Evolutionary conservation across 371 early-diverging fungal species (phyloP).

Genomic region (Batkoa obscura): DNA sequence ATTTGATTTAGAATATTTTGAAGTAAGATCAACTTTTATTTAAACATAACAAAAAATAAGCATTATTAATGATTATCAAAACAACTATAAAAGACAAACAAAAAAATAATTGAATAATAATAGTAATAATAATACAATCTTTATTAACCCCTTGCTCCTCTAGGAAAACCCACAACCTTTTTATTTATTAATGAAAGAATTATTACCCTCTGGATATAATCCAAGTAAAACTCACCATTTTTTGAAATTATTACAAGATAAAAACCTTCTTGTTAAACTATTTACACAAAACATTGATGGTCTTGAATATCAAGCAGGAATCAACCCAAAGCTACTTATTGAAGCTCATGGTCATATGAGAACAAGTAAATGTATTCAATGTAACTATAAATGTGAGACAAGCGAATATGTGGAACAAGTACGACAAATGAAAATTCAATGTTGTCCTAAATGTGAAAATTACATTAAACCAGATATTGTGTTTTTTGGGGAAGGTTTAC

Average conservation of each 20-base stretch:
- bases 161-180: slow-evolving; percentile 71
- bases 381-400: slow-evolving; percentile 18
- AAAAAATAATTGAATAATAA: too few species aligned
- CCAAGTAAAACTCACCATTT: slow-evolving; percentile 83
- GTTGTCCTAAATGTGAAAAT: slow-evolving; percentile 40
- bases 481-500: slow-evolving; percentile 85
- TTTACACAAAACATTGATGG: slow-evolving; percentile 95
- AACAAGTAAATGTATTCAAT: slow-evolving; percentile 52
- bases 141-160: not conserved
- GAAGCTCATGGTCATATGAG: slow-evolving; percentile 92
- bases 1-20: slow-evolving; percentile 80
- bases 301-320: slow-evolving; percentile 70
- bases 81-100: too few species aligned
- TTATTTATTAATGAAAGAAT: slow-evolving; percentile 73
- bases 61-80: too few species aligned
- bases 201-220: slow-evolving; percentile 52
- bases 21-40: slow-evolving; percentile 9
- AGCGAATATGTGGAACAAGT: slow-evolving; percentile 12
- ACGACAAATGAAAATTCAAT: slow-evolving; percentile 28
- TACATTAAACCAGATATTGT: slow-evolving; percentile 85
- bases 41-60: too few species aligned
- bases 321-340: slow-evolving; percentile 46
- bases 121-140: not conserved
- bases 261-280: slow-evolving; percentile 49
- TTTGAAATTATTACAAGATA: slow-evolving; percentile 50